Conservation (phyloP, 129 eudicot genomes). For the Calendula officinalis region DNA sequence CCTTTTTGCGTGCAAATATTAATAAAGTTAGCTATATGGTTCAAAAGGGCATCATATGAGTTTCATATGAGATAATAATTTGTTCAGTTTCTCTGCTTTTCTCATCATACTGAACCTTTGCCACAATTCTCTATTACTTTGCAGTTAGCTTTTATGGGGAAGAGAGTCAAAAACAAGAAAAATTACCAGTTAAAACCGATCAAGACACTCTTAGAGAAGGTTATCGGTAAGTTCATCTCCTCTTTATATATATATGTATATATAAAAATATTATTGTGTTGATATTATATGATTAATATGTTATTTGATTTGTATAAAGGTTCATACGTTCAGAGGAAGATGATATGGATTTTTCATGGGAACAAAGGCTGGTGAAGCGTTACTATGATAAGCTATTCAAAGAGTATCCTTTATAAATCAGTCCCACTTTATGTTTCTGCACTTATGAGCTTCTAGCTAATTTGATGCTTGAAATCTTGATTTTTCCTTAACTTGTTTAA, state of each 20-base stretch:
- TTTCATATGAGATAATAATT: no score
- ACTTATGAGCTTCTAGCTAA: neutral
- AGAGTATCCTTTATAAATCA: slow-evolving; percentile 77
- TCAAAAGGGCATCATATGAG: no score
- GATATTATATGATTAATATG: neutral
- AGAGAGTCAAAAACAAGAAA: slow-evolving; percentile 39
- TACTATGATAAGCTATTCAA: slow-evolving; percentile 96
- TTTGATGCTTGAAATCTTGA: neutral
- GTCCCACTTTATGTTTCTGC: neutral
- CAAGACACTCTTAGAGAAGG: slow-evolving; percentile 97
- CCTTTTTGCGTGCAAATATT: no score
- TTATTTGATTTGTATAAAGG: slow-evolving; percentile 35
- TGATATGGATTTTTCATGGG: slow-evolving; percentile 90
- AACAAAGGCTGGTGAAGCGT: slow-evolving; percentile 94
- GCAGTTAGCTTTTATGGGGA: slow-evolving; percentile 76
- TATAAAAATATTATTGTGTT: neutral
- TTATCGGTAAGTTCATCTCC: slow-evolving; percentile 53
- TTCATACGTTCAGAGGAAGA: slow-evolving; percentile 96
- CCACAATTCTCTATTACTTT: slow-evolving; percentile 21
- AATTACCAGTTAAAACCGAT: slow-evolving; percentile 80
- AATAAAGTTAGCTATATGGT: no score
- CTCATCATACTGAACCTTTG: neutral
- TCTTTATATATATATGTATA: neutral
- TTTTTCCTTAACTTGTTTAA: slow-evolving; percentile 35
- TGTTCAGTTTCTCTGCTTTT: no score